Percentiles rank a stretch among this genome's conserved stretches.
These are phyloP conservation scores for Dovyalis caffra DNA, from an alignment of 345 rosid genomes.

Conservation along the genomic window DNA sequence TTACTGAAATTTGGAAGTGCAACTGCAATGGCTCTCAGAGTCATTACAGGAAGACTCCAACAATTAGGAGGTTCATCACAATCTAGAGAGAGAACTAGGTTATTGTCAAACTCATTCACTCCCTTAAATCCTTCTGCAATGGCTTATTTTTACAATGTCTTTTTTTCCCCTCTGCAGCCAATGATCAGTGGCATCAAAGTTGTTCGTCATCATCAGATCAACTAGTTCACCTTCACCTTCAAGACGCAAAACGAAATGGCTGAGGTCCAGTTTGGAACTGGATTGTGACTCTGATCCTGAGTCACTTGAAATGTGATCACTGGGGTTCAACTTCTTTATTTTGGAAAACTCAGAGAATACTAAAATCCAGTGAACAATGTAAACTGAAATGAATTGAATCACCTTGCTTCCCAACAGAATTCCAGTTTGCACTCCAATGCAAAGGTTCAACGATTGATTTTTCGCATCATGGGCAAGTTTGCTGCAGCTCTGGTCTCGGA, in stretches of 20 bases:
- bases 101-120: constrained; percentile 53
- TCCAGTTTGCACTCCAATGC: constrained; percentile 54
- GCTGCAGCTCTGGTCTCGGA: constrained; percentile 41
- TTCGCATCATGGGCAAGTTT: constrained; percentile 41
- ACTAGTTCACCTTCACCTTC: constrained; percentile 77
- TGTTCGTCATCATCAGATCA: constrained; percentile 48
- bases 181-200: constrained; percentile 52
- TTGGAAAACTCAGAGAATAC: constrained; percentile 24
- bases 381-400: constrained; percentile 51
- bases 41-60: constrained; percentile 78
- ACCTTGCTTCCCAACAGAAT: constrained; percentile 62
- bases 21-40: constrained; percentile 63
- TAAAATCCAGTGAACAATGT: constrained; percentile 41
- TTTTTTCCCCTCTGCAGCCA: constrained; percentile 54
- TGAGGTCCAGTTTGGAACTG: constrained; percentile 41
- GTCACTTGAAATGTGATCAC: constrained; percentile 33
- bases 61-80: constrained; percentile 60
- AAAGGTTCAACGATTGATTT: constrained; percentile 32
- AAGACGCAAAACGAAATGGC: constrained; percentile 67
- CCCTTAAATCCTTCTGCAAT: constrained; percentile 50
- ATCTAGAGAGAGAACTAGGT: constrained; percentile 46
- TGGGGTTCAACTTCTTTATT: constrained; percentile 19
- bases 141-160: constrained; percentile 48
- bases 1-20: constrained; percentile 53
- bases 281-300: constrained; percentile 28